Evolutionary conservation across 192 early-diverging fungal species (phyloP).

Genomic region (Gryganskiella cystojenkinii): DNA sequence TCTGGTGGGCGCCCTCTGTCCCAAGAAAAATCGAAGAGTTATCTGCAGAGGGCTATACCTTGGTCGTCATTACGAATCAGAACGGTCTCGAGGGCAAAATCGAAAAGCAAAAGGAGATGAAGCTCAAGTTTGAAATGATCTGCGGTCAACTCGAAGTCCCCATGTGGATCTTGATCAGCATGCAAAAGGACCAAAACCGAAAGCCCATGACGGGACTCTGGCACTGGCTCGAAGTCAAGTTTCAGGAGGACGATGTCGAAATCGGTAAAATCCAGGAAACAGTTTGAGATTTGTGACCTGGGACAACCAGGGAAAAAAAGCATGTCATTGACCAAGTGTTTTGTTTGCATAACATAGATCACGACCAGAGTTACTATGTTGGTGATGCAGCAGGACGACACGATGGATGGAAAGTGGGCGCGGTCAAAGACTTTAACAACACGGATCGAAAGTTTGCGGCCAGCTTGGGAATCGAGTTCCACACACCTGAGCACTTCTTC

Average conservation of each 20-base stretch:
- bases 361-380: conserved; percentile 77
- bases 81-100: conserved; percentile 60
- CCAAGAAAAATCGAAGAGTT: conserved; percentile 68
- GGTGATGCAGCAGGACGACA: conserved; percentile 95
- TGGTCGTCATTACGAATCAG: conserved; percentile 86
- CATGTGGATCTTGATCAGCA: conserved; percentile 78
- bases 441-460: conserved; percentile 88
- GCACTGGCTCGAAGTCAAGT: conserved; percentile 60
- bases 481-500: conserved; percentile 87
- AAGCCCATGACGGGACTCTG: conserved; percentile 83
- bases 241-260: conserved; percentile 49
- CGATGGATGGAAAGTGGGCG: conserved; percentile 67
- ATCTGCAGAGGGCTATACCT: conserved; percentile 68
- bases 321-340: too few species aligned
- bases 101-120: conserved; percentile 58
- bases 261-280: conserved; percentile 57
- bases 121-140: conserved; percentile 57
- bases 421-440: conserved; percentile 81
- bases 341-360: conserved; percentile 61
- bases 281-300: too few species aligned
- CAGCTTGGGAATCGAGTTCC: conserved; percentile 78
- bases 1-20: conserved; percentile 68
- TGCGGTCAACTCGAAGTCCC: conserved; percentile 60
- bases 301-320: too few species aligned
- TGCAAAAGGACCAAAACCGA: conserved; percentile 73